Evolutionary conservation across 345 rosid genomes (phyloP).

Genomic region (Zanthoxylum bungeanum): DNA sequence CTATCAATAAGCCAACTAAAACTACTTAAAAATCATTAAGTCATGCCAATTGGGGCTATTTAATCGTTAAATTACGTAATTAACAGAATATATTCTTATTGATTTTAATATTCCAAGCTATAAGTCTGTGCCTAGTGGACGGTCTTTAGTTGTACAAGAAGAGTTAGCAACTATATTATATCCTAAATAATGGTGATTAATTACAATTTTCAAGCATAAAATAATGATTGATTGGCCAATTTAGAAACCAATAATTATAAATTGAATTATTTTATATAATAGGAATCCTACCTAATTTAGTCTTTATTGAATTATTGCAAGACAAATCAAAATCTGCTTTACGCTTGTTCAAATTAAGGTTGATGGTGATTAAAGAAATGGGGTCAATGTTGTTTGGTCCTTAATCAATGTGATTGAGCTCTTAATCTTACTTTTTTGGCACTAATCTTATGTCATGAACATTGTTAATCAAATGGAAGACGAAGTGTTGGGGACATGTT

Average conservation of each 20-base stretch:
- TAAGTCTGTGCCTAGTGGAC: not conserved
- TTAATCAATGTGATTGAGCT: not conserved
- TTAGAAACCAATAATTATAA: not conserved
- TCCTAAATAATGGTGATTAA: not conserved
- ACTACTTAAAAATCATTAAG: too few species aligned
- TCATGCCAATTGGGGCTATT: too few species aligned
- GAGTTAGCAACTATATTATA: not conserved
- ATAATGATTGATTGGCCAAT: not conserved
- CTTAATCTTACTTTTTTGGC: too few species aligned
- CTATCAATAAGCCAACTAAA: too few species aligned
- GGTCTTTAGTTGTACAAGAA: not conserved
- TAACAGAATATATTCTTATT: too few species aligned
- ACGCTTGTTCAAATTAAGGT: not conserved
- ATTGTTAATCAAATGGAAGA: too few species aligned
- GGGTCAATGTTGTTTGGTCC: not conserved
- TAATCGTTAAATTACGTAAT: too few species aligned
- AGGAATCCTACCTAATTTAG: constrained; percentile 4
- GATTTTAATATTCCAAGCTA: too few species aligned
- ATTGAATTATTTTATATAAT: not conserved
- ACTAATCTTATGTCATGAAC: too few species aligned
- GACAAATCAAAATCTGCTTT: not conserved
- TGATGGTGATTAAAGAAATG: not conserved
- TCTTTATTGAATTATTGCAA: not conserved
- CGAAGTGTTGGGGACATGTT: not conserved
- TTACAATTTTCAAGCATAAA: not conserved